phyloP scores from a whole-genome alignment of 441 rosid species.

The Cnidoscolus chayamansa region DNA sequence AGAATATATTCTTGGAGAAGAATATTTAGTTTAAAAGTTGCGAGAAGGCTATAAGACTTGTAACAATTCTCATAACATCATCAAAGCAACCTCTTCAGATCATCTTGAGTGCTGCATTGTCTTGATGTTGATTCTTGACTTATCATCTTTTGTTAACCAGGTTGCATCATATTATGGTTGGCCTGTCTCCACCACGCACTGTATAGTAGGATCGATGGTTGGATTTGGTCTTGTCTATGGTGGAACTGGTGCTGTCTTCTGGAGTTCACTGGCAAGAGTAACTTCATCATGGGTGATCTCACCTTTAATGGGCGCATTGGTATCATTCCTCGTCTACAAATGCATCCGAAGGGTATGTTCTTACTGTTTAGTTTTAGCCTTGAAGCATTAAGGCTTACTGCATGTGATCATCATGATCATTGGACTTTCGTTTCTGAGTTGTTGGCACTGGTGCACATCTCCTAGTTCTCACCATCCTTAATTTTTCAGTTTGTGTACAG shows the following conservation, averaged over 20 bases:
- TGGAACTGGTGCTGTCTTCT: slow-evolving; percentile 88
- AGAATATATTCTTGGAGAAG: too few relatives aligned
- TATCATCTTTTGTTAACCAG: slow-evolving; percentile 35
- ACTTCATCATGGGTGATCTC: slow-evolving; percentile 96
- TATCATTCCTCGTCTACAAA: slow-evolving; percentile 90
- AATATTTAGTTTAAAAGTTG: too few relatives aligned
- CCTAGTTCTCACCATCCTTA: slow-evolving; percentile 18
- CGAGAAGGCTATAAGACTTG: too few relatives aligned
- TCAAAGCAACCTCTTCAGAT: too few relatives aligned
- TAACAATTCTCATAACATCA: too few relatives aligned
- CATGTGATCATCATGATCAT: too few relatives aligned
- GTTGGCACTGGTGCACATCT: neutral
- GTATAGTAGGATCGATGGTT: slow-evolving; percentile 97
- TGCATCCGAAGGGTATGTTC: slow-evolving; percentile 86
- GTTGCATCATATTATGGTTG: slow-evolving; percentile 90
- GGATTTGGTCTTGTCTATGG: slow-evolving; percentile 96
- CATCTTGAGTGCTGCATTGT: too few relatives aligned
- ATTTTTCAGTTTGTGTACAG: slow-evolving; percentile 86
- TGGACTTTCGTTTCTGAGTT: neutral
- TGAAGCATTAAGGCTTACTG: slow-evolving; percentile 7
- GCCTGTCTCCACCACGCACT: slow-evolving; percentile 99
- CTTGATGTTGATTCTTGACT: neutral
- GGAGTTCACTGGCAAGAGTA: slow-evolving; percentile 92
- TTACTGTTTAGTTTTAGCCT: slow-evolving; percentile 20
- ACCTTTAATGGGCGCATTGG: slow-evolving; percentile 79